Conservation (phyloP, 768 basidiomycete species). For the Psilocybe tampanensis region DNA sequence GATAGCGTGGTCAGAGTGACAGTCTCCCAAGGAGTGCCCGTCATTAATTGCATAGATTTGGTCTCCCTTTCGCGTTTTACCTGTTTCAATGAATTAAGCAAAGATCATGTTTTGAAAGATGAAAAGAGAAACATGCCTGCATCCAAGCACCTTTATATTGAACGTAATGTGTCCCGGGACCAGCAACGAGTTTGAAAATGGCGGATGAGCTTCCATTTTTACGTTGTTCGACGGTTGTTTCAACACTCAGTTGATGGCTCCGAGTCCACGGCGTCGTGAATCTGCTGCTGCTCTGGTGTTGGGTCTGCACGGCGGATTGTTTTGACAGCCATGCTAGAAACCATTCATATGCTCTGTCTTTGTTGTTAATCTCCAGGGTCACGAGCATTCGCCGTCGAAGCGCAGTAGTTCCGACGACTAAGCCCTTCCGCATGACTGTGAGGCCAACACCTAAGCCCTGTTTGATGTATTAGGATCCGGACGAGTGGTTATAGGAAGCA, state of each 20-base stretch:
- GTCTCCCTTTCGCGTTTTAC: constrained; percentile 95
- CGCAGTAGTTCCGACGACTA: constrained; percentile 68
- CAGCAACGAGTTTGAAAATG: constrained; percentile 92
- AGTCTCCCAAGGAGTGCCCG: constrained; percentile 97
- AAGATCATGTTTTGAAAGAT: background rate
- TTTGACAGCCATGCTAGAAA: constrained; percentile 95
- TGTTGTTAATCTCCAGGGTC: constrained; percentile 93
- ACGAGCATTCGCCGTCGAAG: constrained; percentile 91
- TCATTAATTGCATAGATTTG: constrained; percentile 87
- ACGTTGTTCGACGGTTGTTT: constrained; percentile 86
- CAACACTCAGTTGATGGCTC: constrained; percentile 93
- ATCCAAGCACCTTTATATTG: constrained; percentile 93
- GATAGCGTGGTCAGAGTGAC: constrained; percentile 93
- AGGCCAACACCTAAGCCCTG: constrained; percentile 92
- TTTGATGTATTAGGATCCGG: constrained; percentile 1
- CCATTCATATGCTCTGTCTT: constrained; percentile 95
- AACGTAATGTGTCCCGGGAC: constrained; percentile 93
- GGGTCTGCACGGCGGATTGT: constrained; percentile 41
- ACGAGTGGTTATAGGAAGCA: background rate
- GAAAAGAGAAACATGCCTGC: constrained; percentile 56
- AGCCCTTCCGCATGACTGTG: constrained; percentile 70
- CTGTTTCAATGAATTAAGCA: constrained; percentile 38
- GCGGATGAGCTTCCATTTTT: constrained; percentile 92
- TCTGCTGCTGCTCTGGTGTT: constrained; percentile 21
- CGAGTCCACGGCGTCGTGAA: constrained; percentile 53